phyloP scores from a whole-genome alignment of 2,329 filamentous ascomycete genomes.

The Biscogniauxia sp. region DNA sequence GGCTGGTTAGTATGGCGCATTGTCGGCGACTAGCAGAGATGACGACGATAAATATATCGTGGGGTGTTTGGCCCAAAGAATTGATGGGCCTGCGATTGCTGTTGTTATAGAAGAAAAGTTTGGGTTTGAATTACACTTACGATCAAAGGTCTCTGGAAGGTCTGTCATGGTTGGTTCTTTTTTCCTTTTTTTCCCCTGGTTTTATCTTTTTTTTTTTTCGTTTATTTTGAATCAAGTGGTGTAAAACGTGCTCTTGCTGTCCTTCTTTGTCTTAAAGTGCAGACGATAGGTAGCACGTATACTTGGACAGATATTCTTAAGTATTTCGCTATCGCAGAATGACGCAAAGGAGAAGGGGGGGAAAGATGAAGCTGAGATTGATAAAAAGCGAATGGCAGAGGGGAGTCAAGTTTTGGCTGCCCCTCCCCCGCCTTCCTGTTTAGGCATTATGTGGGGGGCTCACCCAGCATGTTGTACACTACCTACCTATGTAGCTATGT shows the following conservation, averaged over 20 bases:
- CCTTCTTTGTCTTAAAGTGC: no score
- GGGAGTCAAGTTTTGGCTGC: constrained; percentile 1
- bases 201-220: background rate
- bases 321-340: background rate
- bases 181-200: no score
- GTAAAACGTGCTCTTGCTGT: no score
- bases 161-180: constrained; percentile 41
- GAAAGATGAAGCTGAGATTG: background rate
- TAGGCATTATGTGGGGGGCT: constrained; percentile 12
- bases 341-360: no score
- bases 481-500: no score
- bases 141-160: constrained; percentile 58
- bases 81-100: background rate
- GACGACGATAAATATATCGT: background rate
- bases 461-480: background rate
- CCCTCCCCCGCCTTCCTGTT: constrained; percentile 16
- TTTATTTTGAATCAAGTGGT: background rate
- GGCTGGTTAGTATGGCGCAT: background rate
- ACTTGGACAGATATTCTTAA: no score
- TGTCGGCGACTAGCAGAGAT: constrained; percentile 6
- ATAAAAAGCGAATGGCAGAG: no score
- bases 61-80: constrained; percentile 3
- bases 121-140: constrained; percentile 38
- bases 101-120: no score
- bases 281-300: no score